Base-by-base conservation (phyloP, 2,329 filamentous ascomycete genomes). In the Aspergillus japonicus region DNA sequence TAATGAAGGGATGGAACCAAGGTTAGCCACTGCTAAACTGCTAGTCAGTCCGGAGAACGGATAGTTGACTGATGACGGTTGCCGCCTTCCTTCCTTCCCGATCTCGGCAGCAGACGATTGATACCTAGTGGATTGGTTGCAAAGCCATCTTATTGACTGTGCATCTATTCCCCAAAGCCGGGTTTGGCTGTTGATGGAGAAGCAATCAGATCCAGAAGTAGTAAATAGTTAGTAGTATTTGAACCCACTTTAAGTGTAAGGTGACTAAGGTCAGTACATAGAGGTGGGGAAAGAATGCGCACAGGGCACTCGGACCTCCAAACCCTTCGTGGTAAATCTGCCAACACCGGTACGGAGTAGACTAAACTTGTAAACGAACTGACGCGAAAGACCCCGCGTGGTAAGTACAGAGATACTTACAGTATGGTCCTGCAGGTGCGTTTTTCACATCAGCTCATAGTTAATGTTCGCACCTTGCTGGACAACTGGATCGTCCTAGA, bases 1-100 rank as follows among this genome's bases (percentile, higher is more conserved):
- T 62, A 62, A 66, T 64, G 63, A 66, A 66, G 64, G 64, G 62
- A 58, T 65, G 54, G 26, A 44, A 23, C 23, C 23, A 26, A 21
- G 49, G 21, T 54, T 29, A 54, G 42, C 52, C 33, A 47, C 24
- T 54, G 44, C 26, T n/a, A n/a, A 44, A 16, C 14, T 44, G 39
- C 39, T 44, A 44, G 16, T 44, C 14, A 44, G 6, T 44, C 14
- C 39, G 14, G 39, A 44, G 14, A n/a, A 44, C 16, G 39, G 16
- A 44, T 12, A 35, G 33, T 16, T 19, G 39, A 19, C 16, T 16
- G 39, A 19, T 44, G 16, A 16, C 39, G 39, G 39, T 44, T n/a
- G 39, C 16, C 16, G 39, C 16, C 16, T 16, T 16, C 14, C 16
- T 16, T 16, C 14, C 16, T 19, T 19, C 39, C 14, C 14, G 16